phyloP scores from a whole-genome alignment of 257 asterid species.

The Catharanthus roseus region DNA sequence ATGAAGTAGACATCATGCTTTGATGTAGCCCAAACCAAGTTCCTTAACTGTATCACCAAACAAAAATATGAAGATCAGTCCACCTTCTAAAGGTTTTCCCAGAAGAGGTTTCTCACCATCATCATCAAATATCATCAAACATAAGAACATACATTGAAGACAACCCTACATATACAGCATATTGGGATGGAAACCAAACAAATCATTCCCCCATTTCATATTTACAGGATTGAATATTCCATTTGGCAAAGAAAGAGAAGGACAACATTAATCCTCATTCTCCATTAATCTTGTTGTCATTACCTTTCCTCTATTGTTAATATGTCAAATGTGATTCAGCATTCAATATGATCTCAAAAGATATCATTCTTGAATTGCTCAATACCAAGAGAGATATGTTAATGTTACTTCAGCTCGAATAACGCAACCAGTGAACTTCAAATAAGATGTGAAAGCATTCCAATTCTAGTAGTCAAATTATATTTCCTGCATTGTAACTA shows the following conservation, averaged over 20 bases:
- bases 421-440: neutral
- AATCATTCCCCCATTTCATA: neutral
- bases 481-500: neutral
- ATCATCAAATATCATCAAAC: neutral
- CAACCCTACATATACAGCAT: neutral
- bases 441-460: neutral
- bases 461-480: neutral
- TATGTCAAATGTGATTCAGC: neutral
- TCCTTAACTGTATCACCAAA: conserved; percentile 60
- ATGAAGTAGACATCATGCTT: conserved; percentile 85
- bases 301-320: neutral
- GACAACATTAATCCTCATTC: neutral
- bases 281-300: neutral
- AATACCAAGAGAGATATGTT: neutral
- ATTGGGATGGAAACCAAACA: neutral
- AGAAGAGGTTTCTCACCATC: neutral
- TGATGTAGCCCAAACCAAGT: conserved; percentile 89
- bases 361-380: neutral
- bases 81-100: neutral
- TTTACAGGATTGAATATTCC: neutral
- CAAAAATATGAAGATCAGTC: neutral
- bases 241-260: neutral
- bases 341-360: neutral
- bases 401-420: neutral
- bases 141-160: neutral